Base-by-base conservation (phyloP, 2,329 filamentous ascomycete species). In the Epichloe sylvatica region DNA sequence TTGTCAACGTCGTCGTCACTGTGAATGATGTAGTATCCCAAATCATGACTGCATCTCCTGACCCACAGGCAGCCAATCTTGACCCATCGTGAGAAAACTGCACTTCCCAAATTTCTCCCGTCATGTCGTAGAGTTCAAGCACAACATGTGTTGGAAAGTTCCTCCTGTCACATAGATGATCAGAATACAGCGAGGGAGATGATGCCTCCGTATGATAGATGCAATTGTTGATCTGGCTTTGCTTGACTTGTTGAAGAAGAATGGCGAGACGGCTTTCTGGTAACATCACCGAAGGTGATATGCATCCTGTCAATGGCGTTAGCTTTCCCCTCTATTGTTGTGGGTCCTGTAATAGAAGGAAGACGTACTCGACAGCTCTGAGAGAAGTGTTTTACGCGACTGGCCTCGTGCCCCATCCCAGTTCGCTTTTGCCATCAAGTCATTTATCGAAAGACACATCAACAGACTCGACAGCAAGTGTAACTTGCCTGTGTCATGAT, bases 251-350 rank as follows among this genome's bases (percentile, higher is more conserved):
- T 51, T 90, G 76, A 47, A 98, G 71, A 15, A 98, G 72, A 35
- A 81, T 76, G 2, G 88, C 87, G 42, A 98, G 73, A 6, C 92
- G 83, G 64, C 92, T 86, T 61, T 95, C 87, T 1, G 92, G 92
- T 49, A 98, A 84, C 90, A 98, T 97, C 42, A 95, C 86, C 4
- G 89, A 92, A 0, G 92, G 91, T 1, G 92, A 95, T 64, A 98
- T 94, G 50, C 81, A 95, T 71, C 77, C 86, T 91, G 57, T 36
- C 35, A 47, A 41, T 12, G 12, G 45, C 34, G 41, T 45, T 35
- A 51, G 46, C 37, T 9, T 45, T 40, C 9, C 21, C 15, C 19
- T 30, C 6, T 17, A 13, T 39, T 36, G 19, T 23, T 2, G 13
- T 15, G 30, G 9, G 5, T 23, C 17, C 35, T 15, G 38, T 9